Evolutionary conservation across 1,284 basidiomycete genomes (phyloP).

Genomic region (Peniophora sp.): DNA sequence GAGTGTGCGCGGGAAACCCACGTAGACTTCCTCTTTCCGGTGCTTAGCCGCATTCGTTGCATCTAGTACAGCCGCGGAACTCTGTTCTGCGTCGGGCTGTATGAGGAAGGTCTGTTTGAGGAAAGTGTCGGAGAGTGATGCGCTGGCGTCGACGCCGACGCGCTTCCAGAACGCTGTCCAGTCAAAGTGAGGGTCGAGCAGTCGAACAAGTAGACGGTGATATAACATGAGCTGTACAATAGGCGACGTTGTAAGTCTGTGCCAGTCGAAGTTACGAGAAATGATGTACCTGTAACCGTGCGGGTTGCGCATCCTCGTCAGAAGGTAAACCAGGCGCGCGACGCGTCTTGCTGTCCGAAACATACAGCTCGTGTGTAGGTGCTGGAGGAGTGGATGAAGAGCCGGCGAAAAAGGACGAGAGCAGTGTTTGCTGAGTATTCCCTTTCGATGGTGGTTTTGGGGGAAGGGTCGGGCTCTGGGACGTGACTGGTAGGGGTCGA

Average conservation of each 20-base stretch:
- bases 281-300: slow-evolving; percentile 40
- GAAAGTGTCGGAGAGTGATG: slow-evolving; percentile 4
- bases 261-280: no score
- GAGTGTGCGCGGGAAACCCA: slow-evolving; percentile 16
- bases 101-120: slow-evolving; percentile 4
- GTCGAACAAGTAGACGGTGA: slow-evolving; percentile 55
- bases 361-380: slow-evolving; percentile 31
- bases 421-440: slow-evolving; percentile 14
- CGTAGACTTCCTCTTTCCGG: neutral
- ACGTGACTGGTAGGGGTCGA: slow-evolving; percentile 18
- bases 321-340: slow-evolving; percentile 44
- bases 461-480: slow-evolving; percentile 9
- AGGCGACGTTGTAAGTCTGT: no score
- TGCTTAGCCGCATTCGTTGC: slow-evolving; percentile 7
- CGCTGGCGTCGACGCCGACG: slow-evolving; percentile 19
- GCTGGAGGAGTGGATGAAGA: slow-evolving; percentile 1
- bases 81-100: slow-evolving; percentile 5
- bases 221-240: slow-evolving; percentile 69
- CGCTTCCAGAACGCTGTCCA: slow-evolving; percentile 48
- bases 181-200: slow-evolving; percentile 40
- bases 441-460: slow-evolving; percentile 18
- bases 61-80: slow-evolving; percentile 1
- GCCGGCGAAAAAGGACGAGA: slow-evolving; percentile 15
- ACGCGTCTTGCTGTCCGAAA: slow-evolving; percentile 79
- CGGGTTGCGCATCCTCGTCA: slow-evolving; percentile 52